Evolutionary conservation across 2,329 filamentous ascomycete species (phyloP).

Genomic region (Colletotrichum kahawae): DNA sequence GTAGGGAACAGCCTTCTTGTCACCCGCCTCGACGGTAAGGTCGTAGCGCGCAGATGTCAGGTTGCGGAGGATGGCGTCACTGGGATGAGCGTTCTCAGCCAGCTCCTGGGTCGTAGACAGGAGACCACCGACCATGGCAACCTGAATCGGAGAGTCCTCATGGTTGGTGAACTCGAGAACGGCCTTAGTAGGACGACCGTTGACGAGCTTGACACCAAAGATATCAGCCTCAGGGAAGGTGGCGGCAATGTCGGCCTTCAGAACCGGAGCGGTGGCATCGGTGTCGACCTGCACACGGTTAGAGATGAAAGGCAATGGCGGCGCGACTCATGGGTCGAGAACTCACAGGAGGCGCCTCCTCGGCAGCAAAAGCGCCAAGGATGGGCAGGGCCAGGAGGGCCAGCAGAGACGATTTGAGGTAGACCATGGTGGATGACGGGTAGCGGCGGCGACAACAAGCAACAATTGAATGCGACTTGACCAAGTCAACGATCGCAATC

Average conservation of each 20-base stretch:
- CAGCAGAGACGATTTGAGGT: constrained; percentile 73
- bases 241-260: constrained; percentile 70
- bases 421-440: constrained; percentile 64
- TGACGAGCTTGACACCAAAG: constrained; percentile 95
- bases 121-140: constrained; percentile 78
- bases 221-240: constrained; percentile 76
- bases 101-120: constrained; percentile 64
- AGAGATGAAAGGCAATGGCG: neutral
- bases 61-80: constrained; percentile 76
- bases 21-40: constrained; percentile 75
- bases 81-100: constrained; percentile 51
- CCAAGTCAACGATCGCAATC: constrained; percentile 34
- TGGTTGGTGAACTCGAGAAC: constrained; percentile 84
- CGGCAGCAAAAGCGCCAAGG: constrained; percentile 67
- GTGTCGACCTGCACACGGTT: constrained; percentile 25
- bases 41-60: constrained; percentile 79
- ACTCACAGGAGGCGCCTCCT: constrained; percentile 53
- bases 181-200: constrained; percentile 84
- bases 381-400: constrained; percentile 74
- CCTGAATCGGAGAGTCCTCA: constrained; percentile 75
- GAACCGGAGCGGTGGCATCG: constrained; percentile 28
- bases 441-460: constrained; percentile 19
- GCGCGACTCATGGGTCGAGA: neutral
- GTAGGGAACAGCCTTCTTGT: constrained; percentile 79
- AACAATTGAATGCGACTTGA: constrained; percentile 16